Evolutionary conservation across 495 filamentous ascomycete genomes (phyloP).

Genomic region (Penicillium mononematosum): DNA sequence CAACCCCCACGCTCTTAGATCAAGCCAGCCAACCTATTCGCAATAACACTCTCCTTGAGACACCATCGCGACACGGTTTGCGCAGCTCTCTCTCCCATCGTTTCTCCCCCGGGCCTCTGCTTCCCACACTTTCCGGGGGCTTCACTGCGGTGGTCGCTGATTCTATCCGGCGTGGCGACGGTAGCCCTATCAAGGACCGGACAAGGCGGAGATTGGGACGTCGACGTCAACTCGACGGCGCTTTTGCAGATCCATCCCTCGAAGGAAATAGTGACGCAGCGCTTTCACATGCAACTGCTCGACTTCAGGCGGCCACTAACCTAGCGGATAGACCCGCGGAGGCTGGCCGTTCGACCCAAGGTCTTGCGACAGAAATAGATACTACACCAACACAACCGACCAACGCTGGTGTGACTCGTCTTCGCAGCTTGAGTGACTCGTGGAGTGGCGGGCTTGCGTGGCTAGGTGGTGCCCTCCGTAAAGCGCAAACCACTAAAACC

Average conservation of each 20-base stretch:
- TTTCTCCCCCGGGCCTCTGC: constrained; percentile 40
- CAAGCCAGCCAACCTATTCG: constrained; percentile 17
- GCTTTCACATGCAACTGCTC: constrained; percentile 28
- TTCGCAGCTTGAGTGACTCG: constrained; percentile 49
- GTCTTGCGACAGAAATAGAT: constrained; percentile 21
- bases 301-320: constrained; percentile 34
- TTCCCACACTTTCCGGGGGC: constrained; percentile 51
- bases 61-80: constrained; percentile 32
- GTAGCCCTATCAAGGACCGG: constrained; percentile 39
- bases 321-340: constrained; percentile 23
- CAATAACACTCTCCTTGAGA: constrained; percentile 32
- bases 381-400: constrained; percentile 10
- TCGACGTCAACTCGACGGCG: constrained; percentile 33
- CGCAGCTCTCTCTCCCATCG: constrained; percentile 43
- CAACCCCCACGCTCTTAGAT: constrained; percentile 18
- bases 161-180: constrained; percentile 54
- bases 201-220: constrained; percentile 23
- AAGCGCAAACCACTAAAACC: not conserved
- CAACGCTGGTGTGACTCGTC: constrained; percentile 27
- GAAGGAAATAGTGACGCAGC: constrained; percentile 21
- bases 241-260: constrained; percentile 25
- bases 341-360: constrained; percentile 30
- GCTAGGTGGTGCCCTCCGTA: constrained; percentile 38
- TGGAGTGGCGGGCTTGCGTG: constrained; percentile 44
- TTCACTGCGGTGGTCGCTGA: constrained; percentile 64